Conservation (phyloP, 2,329 filamentous ascomycete species). For the Aureobasidium vineae region DNA sequence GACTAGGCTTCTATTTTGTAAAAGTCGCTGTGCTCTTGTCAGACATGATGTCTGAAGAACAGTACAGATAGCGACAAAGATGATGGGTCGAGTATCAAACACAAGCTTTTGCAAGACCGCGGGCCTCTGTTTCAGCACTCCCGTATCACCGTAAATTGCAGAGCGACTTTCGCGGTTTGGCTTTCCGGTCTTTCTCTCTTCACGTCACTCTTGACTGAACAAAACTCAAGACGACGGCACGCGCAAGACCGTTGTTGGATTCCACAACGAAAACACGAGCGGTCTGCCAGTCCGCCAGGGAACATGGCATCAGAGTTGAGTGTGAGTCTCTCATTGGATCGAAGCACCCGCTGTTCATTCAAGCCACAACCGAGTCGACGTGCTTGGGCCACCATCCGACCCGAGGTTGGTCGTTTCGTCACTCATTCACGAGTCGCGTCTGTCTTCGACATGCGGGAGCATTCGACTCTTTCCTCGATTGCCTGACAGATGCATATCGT, state of each 20-base stretch:
- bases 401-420: conserved; percentile 10
- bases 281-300: not conserved
- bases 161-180: not conserved
- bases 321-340: not conserved
- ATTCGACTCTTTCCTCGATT: not conserved
- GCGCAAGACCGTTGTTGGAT: conserved; percentile 1
- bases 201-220: conserved; percentile 1
- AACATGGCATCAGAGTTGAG: conserved; percentile 4
- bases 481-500: not conserved
- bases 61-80: not conserved
- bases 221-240: not conserved
- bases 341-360: not conserved
- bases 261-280: conserved; percentile 4
- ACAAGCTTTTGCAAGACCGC: conserved; percentile 22
- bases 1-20: not conserved
- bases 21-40: not conserved
- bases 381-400: too few species aligned
- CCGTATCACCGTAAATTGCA: conserved; percentile 11
- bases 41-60: not conserved
- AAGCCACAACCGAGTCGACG: too few species aligned
- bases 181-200: not conserved
- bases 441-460: not conserved
- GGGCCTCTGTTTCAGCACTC: conserved; percentile 6
- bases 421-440: conserved; percentile 2
- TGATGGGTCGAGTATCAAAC: not conserved